These are phyloP conservation scores for Wilcoxina mikolae DNA, from an alignment of 495 filamentous ascomycete genomes.

Conservation along the genomic window DNA sequence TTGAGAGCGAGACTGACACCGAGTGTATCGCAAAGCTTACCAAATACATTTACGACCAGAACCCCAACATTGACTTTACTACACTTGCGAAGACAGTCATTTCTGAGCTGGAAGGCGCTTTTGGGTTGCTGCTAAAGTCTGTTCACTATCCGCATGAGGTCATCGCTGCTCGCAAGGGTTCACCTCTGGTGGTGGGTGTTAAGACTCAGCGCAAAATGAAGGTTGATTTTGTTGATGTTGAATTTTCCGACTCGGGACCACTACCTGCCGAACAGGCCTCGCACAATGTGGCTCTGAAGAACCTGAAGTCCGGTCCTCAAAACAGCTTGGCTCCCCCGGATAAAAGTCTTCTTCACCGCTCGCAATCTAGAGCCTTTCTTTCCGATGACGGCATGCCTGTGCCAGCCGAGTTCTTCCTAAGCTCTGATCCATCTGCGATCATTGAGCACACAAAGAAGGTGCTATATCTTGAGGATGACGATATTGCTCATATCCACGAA, in stretches of 20 bases:
- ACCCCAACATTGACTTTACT: slow-evolving; percentile 89
- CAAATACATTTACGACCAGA: slow-evolving; percentile 94
- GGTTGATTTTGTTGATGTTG: slow-evolving; percentile 98
- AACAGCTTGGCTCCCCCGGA: slow-evolving; percentile 76
- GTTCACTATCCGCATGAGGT: slow-evolving; percentile 98
- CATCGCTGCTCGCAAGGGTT: slow-evolving; percentile 94
- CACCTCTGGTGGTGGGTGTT: slow-evolving; percentile 88
- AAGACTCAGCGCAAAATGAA: slow-evolving; percentile 97
- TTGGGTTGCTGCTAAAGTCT: slow-evolving; percentile 90
- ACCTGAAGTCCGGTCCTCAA: slow-evolving; percentile 47
- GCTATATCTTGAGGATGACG: slow-evolving; percentile 96
- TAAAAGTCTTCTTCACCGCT: slow-evolving; percentile 93
- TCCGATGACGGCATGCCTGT: slow-evolving; percentile 94
- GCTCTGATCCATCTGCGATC: slow-evolving; percentile 93
- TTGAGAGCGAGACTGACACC: slow-evolving; percentile 98
- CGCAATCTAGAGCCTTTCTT: slow-evolving; percentile 94
- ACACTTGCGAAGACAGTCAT: slow-evolving; percentile 93
- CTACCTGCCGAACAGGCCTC: slow-evolving; percentile 89
- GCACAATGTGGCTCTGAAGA: slow-evolving; percentile 88
- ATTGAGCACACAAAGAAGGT: slow-evolving; percentile 99
- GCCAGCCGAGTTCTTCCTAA: slow-evolving; percentile 97
- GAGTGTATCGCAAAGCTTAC: slow-evolving; percentile 98
- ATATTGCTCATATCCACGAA: slow-evolving; percentile 98
- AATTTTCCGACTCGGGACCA: slow-evolving; percentile 74
- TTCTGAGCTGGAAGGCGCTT: slow-evolving; percentile 94